Base-by-base conservation (phyloP, 164 flowering plant genomes). In the Cinnamomum micranthum region DNA sequence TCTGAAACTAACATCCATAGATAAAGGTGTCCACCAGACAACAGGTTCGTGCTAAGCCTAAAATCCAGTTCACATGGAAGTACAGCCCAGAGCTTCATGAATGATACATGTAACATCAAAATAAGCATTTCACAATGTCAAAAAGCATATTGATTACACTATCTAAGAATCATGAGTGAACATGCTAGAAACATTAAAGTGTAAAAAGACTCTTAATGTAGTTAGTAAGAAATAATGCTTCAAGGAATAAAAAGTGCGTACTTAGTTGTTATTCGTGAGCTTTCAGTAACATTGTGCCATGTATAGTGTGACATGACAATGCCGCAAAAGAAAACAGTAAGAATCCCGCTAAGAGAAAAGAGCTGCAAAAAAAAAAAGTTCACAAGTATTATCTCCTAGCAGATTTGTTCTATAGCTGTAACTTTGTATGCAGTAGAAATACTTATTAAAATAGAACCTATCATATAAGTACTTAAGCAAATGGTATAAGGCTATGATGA, bases 241-340 rank as follows among this genome's bases (percentile, higher is more conserved):
- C 47, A 41, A 69, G 28, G 25, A 28, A 23, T 22, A 23, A 70
- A 11, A 41, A 33, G n/a, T 59, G 62, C 81, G 25, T 77, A 82
- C 84, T 77, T 82, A 59, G 89, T 84, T 71, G 89, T 86, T 47
- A 83, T 73, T 74, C 86, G 80, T 55, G 89, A 86, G 76, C 84
- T 82, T 74, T 86, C 86, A 20, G 87, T 86, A 69, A 86, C 87
- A 78, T 86, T 86, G 68, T 86, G 87, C 89, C 89, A 86, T 70
- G 89, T 86, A 78, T 86, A 86, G 70, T 86, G 89, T 20, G 89
- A 86, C 89, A 86, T 86, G 74, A 86, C 89, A 71, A 86, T 85
- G 52, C 89, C 89, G 75, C 89, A 86, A 77, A 86, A 87, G 83
- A 87, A 87, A 73, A 84, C 86, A 9, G 89, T 84, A 28, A 87